Base-by-base conservation (phyloP, 2,329 filamentous ascomycete species). In the Emericellopsis cladophorae region DNA sequence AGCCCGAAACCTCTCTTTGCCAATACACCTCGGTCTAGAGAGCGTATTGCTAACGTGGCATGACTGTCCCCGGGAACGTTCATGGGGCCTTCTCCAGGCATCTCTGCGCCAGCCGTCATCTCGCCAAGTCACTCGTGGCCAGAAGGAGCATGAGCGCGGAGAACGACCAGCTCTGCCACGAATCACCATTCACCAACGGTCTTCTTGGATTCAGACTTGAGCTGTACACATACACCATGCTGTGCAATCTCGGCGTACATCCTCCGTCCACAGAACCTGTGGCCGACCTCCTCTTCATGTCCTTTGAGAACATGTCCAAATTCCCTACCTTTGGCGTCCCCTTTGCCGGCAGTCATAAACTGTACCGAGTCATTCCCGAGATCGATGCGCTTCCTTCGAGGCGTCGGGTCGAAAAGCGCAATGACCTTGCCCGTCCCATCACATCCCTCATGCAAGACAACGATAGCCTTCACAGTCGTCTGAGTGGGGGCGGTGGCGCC, bases 151-250 rank as follows among this genome's bases (percentile, higher is more conserved):
- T 21, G 18, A 15, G 4, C 18, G 7, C 11, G 5, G 34, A 36
- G 5, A 15, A 36, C n/a, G 12, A 4, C 4, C 38, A 34, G 14
- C 21, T 12, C 5, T 26, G 22, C 21, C 31, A 36, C 5, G 8
- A n/a, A 15, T 31, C 18, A 31, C 18, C 18, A 5, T 35, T 36
- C 29, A 40, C 31, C 29, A n/a, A 23, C 18, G 33, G 33, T 15
- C 26, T 22, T n/a, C 38, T 44, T 5, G 34, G 42, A 32, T 44
- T 44, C 39, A 41, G 38, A 26, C 23, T 44, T 22, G 42, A 44
- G 34, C 18, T 44, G 1, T 44, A 44, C 38, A 32, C 26, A n/a
- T 44, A 44, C 32, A 22, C 41, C 5, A 26, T 34, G 2, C 12
- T 41, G 5, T 16, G n/a, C 16, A 44, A 44, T 14, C 18, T 21